Evolutionary conservation across 73 alveolate genomes (phyloP).

Genomic region (Paramecium octaurelia): DNA sequence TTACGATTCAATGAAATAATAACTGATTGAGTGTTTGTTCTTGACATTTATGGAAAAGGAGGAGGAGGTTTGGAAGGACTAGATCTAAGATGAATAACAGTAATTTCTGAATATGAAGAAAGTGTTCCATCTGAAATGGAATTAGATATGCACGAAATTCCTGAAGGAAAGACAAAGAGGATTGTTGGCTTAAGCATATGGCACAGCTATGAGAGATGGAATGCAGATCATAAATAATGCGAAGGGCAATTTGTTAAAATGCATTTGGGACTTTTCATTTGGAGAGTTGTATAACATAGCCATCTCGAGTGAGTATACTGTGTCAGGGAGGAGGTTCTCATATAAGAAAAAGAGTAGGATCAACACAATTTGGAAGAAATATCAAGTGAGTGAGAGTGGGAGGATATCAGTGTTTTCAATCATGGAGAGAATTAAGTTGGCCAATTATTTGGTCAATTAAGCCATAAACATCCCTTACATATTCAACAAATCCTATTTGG

Average conservation of each 20-base stretch:
- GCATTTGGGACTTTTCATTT: not conserved
- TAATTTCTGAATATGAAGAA: not conserved
- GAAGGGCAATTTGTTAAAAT: not conserved
- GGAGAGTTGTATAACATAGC: not conserved
- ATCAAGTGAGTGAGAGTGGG: constrained; percentile 45
- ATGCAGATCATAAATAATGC: not conserved
- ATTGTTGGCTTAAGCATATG: not conserved
- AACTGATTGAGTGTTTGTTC: not conserved
- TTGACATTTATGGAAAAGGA: not conserved
- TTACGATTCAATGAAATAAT: not conserved
- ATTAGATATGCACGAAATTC: not conserved
- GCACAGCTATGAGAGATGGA: constrained; percentile 25
- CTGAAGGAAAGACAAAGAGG: constrained; percentile 14
- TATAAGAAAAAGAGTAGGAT: not conserved
- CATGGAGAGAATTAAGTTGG: constrained; percentile 55
- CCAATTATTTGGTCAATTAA: not conserved
- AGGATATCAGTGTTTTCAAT: constrained; percentile 19
- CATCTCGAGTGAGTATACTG: not conserved
- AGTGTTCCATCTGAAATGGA: not conserved
- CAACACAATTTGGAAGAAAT: constrained; percentile 7
- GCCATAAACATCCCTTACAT: constrained; percentile 38
- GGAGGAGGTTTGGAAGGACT: not conserved
- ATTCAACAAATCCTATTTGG: not conserved
- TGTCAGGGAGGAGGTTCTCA: not conserved
- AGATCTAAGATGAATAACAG: not conserved